Base-by-base conservation (phyloP, 495 filamentous ascomycete species). In the Gamarada debralockiae region DNA sequence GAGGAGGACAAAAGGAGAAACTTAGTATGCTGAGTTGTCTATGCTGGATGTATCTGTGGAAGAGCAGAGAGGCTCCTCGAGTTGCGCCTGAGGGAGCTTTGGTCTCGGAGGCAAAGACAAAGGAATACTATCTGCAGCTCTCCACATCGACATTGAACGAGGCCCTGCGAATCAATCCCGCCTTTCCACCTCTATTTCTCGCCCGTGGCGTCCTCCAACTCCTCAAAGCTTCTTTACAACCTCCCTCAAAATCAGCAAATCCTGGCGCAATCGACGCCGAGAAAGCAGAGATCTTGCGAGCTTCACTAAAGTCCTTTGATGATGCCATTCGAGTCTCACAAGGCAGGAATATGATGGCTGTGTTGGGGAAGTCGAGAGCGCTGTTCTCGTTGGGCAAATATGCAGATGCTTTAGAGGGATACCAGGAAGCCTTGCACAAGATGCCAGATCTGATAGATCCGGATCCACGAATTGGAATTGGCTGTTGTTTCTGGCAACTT, bases 401-500 rank as follows among this genome's bases (percentile, higher is more conserved):
- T 62, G 75, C 83, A 4, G 90, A 96, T 36, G 84, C 95, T 13
- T 65, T 97, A 36, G 81, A 87, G 51, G 73, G 76, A 14, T 98
- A 97, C 62, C 93, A 98, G 67, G 86, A 87, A 45, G 92, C 86
- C 0, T 71, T 98, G 15, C 69, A 79, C 59, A 88, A 86, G 67
- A 86, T 89, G 74, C 93, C 93, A 10, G 84, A 89, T 52, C 73
- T 97, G 48, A 80, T 84, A n/a, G 95, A 98, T 61, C 93, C 93
- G 3, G 93, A 98, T 67, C 95, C 93, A 58, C 77, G 93, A 47
- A 90, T 98, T 56, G 93, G 93, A 40, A 85, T 98, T 58, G 93
- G 93, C 18, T 92, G 91, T 66, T 97, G 93, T 66, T 83, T 92
- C 54, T 98, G 93, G 93, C 89, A 92, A 63, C 75, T 97, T 12